Evolutionary conservation across 2,329 filamentous ascomycete species (phyloP).

Genomic region (Leptographium galeiforme): DNA sequence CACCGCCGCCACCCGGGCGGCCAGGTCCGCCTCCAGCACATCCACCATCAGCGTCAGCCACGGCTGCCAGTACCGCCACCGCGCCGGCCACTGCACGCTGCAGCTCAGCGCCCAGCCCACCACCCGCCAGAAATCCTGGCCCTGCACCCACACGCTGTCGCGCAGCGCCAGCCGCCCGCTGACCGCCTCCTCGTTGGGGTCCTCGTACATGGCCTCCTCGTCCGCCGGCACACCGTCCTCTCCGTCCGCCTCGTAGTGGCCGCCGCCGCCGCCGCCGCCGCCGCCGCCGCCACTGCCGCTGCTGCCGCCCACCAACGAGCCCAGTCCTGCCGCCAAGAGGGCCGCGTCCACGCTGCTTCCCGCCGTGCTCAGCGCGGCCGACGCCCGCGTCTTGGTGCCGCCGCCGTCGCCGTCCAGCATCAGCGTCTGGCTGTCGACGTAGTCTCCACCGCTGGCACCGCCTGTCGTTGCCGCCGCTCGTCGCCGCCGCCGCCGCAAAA

Average conservation of each 20-base stretch:
- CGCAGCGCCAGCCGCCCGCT: slow-evolving; percentile 46
- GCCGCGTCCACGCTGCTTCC: neutral
- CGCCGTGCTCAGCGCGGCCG: neutral
- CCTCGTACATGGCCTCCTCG: slow-evolving; percentile 10
- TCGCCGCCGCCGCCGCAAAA: slow-evolving; percentile 6
- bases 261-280: neutral
- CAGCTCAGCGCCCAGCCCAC: slow-evolving; percentile 93
- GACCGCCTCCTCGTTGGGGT: slow-evolving; percentile 33
- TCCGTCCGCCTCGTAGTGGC: neutral
- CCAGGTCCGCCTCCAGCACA: slow-evolving; percentile 59
- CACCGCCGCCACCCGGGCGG: slow-evolving; percentile 32
- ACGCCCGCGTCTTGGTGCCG: neutral
- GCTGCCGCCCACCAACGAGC: too few species aligned
- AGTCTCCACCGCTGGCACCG: slow-evolving; percentile 7
- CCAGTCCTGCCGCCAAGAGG: too few species aligned
- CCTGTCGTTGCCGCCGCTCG: slow-evolving; percentile 12
- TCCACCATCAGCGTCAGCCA: slow-evolving; percentile 75
- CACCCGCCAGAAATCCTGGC: slow-evolving; percentile 77
- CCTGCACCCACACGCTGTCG: slow-evolving; percentile 58
- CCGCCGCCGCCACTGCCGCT: neutral
- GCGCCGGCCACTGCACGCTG: slow-evolving; percentile 53
- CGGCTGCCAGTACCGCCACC: slow-evolving; percentile 70
- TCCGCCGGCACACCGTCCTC: neutral
- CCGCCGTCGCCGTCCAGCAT: neutral
- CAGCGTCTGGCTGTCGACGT: slow-evolving; percentile 7